These are phyloP conservation scores for Chenopodium suecicum DNA, from an alignment of 148 eudicot genomes.

Conservation along the genomic window DNA sequence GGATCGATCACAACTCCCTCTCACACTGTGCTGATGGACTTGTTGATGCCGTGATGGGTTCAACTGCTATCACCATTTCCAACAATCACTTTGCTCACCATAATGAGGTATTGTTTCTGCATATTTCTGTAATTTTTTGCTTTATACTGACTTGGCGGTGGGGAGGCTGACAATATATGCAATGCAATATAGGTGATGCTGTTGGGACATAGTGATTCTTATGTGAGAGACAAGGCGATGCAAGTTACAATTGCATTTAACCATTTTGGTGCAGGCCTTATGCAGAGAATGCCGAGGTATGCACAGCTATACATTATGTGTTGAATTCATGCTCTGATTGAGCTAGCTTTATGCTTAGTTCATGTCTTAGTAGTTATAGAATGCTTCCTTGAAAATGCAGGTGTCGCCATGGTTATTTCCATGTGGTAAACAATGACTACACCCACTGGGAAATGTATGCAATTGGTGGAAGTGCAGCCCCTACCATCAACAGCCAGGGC, in stretches of 20 bases:
- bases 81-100: conserved; percentile 89
- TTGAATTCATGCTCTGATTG: not conserved
- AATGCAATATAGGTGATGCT: conserved; percentile 64
- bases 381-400: conserved; percentile 33
- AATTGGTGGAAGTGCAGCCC: conserved; percentile 85
- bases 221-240: conserved; percentile 71
- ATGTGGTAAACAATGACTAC: conserved; percentile 96
- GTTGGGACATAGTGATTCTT: conserved; percentile 83
- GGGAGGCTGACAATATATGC: not conserved
- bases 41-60: conserved; percentile 89
- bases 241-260: conserved; percentile 93
- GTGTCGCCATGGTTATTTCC: conserved; percentile 93
- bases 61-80: conserved; percentile 83
- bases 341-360: not conserved
- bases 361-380: not conserved
- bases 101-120: conserved; percentile 56
- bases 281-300: conserved; percentile 97
- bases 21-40: conserved; percentile 89
- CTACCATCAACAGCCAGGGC: conserved; percentile 95
- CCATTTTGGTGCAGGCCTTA: conserved; percentile 90
- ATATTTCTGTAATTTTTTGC: not conserved
- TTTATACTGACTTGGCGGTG: not conserved
- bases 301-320: not conserved
- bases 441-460: conserved; percentile 99
- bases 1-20: conserved; percentile 87